Evolutionary conservation across 768 basidiomycete species (phyloP).

Genomic region (Psilocybe subaeruginosa): DNA sequence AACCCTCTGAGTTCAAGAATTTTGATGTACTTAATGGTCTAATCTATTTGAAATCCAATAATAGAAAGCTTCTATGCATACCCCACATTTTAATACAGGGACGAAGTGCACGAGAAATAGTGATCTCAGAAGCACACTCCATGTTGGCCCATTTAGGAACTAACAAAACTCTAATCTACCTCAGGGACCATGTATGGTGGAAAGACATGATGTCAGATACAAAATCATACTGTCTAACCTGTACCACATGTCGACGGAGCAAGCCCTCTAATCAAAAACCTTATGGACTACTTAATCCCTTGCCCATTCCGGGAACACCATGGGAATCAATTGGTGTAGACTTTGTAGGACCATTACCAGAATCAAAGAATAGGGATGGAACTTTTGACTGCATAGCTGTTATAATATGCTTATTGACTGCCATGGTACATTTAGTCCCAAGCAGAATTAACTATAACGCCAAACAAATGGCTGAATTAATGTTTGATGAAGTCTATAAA

Average conservation of each 20-base stretch:
- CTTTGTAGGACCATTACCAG: slow-evolving; percentile 20
- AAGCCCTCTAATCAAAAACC: slow-evolving; percentile 29
- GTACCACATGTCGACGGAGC: slow-evolving; percentile 20
- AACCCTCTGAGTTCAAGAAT: slow-evolving; percentile 20
- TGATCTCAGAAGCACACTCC: slow-evolving; percentile 40
- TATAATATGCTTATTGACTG: slow-evolving; percentile 5
- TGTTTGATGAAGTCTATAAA: slow-evolving; percentile 37
- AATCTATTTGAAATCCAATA: slow-evolving; percentile 16
- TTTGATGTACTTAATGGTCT: slow-evolving; percentile 21
- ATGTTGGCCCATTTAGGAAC: slow-evolving; percentile 39
- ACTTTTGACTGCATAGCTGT: slow-evolving; percentile 21
- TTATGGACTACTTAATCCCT: slow-evolving; percentile 26
- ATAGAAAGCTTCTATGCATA: slow-evolving; percentile 21
- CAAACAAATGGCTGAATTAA: slow-evolving; percentile 33
- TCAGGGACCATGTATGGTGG: slow-evolving; percentile 43
- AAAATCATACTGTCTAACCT: slow-evolving; percentile 28
- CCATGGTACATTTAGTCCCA: slow-evolving; percentile 15
- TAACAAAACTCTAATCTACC: slow-evolving; percentile 32
- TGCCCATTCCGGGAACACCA: slow-evolving; percentile 25
- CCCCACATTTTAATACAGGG: slow-evolving; percentile 22
- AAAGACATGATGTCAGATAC: slow-evolving; percentile 33
- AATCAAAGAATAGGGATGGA: slow-evolving; percentile 20
- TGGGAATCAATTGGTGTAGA: slow-evolving; percentile 26
- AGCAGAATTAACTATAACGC: slow-evolving; percentile 31
- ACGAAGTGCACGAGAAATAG: slow-evolving; percentile 24